Evolutionary conservation across 176 grass and related monocot genomes (phyloP).

Genomic region (Cymbopogon citratus): DNA sequence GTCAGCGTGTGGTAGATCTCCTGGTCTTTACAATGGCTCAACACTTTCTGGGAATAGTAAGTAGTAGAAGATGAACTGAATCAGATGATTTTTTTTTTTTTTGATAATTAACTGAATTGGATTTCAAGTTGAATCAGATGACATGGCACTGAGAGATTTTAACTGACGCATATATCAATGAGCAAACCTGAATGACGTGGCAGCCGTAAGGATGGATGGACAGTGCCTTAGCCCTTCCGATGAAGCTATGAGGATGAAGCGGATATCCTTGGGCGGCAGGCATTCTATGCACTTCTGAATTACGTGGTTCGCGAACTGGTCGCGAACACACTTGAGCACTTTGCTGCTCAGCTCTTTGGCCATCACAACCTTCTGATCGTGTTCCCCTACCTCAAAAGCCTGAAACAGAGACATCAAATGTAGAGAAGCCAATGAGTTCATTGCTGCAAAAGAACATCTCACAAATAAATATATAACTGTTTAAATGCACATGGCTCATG

Average conservation of each 20-base stretch:
- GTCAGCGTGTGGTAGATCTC: conserved; percentile 6
- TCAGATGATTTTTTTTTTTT: too few species aligned
- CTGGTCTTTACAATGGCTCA: conserved; percentile 21
- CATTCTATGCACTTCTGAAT: conserved; percentile 57
- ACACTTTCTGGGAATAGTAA: conserved; percentile 31
- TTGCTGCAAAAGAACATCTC: not conserved
- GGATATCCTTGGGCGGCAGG: conserved; percentile 35
- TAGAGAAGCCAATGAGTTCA: not conserved
- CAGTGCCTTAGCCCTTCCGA: conserved; percentile 9
- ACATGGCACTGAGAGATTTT: not conserved
- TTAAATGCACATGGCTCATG: too few species aligned
- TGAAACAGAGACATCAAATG: not conserved
- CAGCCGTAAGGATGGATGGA: conserved; percentile 41
- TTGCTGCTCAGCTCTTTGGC: conserved; percentile 42
- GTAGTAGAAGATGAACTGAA: not conserved
- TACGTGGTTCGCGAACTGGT: conserved; percentile 52
- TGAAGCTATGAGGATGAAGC: conserved; percentile 35
- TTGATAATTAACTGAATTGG: too few species aligned
- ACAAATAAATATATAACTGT: not conserved
- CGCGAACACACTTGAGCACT: conserved; percentile 35
- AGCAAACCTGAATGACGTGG: conserved; percentile 61
- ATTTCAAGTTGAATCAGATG: too few species aligned
- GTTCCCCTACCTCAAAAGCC: conserved; percentile 42
- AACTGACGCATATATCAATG: not conserved
- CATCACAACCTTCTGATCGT: conserved; percentile 39